Evolutionary conservation across 257 asterid species (phyloP).

Genomic region (Osmanthus fragrans): DNA sequence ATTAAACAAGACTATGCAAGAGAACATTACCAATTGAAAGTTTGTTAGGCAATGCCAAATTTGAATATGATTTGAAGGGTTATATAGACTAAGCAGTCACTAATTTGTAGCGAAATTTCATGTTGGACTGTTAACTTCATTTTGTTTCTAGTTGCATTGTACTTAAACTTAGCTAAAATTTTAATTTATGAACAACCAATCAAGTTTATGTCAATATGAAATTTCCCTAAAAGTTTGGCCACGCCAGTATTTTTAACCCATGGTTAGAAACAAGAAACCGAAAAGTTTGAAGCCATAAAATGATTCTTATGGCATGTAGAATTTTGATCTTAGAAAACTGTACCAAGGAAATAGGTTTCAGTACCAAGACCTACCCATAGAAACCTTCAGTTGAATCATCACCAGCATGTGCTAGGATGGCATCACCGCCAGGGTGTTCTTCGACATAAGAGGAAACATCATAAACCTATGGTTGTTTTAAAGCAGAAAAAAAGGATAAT

Average conservation of each 20-base stretch:
- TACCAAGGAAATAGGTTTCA: background rate
- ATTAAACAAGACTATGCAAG: slow-evolving; percentile 1
- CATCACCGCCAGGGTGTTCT: slow-evolving; percentile 99
- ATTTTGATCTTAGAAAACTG: background rate
- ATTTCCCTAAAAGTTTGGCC: background rate
- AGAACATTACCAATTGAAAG: slow-evolving; percentile 2
- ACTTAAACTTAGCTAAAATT: background rate
- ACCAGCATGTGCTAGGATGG: slow-evolving; percentile 87
- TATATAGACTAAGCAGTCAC: background rate
- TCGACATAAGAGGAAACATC: slow-evolving; percentile 94
- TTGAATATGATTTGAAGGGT: background rate
- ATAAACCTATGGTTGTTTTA: slow-evolving; percentile 54
- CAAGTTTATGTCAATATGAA: background rate
- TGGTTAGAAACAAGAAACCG: background rate
- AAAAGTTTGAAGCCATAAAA: background rate
- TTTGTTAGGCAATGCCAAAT: background rate
- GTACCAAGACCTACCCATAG: slow-evolving; percentile 51
- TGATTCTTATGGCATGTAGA: background rate
- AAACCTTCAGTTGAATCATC: slow-evolving; percentile 89
- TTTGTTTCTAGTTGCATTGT: background rate
- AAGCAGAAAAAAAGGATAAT: background rate
- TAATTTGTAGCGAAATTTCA: background rate
- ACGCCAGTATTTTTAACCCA: background rate
- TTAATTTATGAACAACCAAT: background rate
- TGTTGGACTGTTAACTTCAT: background rate